Evolutionary conservation across 768 basidiomycete genomes (phyloP), one percentile per base, ranked within the genome.

Genomic region (Zangia roseola): DNA sequence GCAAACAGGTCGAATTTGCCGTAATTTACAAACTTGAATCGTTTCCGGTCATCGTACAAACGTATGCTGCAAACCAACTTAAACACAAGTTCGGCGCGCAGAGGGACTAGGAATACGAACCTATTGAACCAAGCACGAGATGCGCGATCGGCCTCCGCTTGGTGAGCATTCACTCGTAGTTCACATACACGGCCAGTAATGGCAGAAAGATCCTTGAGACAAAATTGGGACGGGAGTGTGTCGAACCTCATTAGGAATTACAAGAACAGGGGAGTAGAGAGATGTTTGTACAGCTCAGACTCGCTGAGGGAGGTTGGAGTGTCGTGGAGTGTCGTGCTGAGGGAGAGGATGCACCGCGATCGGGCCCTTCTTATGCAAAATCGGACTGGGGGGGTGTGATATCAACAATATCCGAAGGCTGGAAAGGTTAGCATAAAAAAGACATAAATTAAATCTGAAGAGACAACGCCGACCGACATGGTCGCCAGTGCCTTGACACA

Each of bases 1-100:
- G 71, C 71, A 44, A 71, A 71, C 8, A 70, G 51, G 45, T 71
- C 70, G 47, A 71, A 71, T 56, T 68, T 68, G 23, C 69, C 65
- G 20, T 72, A 71, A 55, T 70, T 64, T 20, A 71, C 35, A 38
- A 71, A 71, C 42, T 63, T 64, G 49, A 51, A 63, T 51, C 64
- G 61, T 55, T 64, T 71, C 45, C 57, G 55, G 44, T 69, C 67
- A 44, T 69, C 57, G 56, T 71, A 72, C 47, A 72, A 52, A n/a
- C 49, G 45, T 39, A 65, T 58, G 43, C 70, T 71, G 30, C 14
- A 49, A 13, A 14, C 13, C 28, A 30, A 30, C 23, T 54, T 8
- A 21, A 19, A 2, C 10, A 28, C 26, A 23, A 34, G 17, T 21
- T 10, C 8, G 24, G 31, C 33, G 23, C 23, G 4, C 17, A 19